A percentile compares a stretch with the other conserved stretches of the same genome.
Evolutionary conservation across 345 rosid genomes (phyloP).

Genomic region (Capsella bursapastoris): DNA sequence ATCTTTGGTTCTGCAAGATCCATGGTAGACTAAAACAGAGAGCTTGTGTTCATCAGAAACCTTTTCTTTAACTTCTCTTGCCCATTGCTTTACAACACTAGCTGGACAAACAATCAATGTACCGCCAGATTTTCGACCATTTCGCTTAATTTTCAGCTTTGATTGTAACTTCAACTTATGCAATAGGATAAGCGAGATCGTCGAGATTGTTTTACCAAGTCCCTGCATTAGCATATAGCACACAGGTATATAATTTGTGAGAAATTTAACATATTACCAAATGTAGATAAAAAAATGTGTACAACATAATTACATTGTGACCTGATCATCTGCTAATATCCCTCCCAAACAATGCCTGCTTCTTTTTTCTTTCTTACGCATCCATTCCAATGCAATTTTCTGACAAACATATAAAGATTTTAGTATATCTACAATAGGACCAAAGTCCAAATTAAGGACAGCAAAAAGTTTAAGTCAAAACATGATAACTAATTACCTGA

Average conservation of each 20-base stretch:
- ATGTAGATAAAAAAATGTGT: not conserved
- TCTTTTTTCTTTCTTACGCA: conserved; percentile 84
- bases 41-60: conserved; percentile 72
- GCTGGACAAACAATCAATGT: conserved; percentile 95
- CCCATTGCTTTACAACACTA: conserved; percentile 90
- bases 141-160: conserved; percentile 47
- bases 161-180: conserved; percentile 63
- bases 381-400: conserved; percentile 97
- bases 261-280: not conserved
- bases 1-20: conserved; percentile 70
- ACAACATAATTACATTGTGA: conserved; percentile 31
- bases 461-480: conserved; percentile 19
- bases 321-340: conserved; percentile 96
- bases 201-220: conserved; percentile 91
- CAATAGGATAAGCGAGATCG: conserved; percentile 80
- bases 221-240: conserved; percentile 57
- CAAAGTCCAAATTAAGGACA: conserved; percentile 12
- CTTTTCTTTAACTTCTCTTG: conserved; percentile 76
- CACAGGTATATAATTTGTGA: not conserved
- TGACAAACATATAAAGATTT: conserved; percentile 41
- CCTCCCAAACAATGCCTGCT: conserved; percentile 80
- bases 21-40: conserved; percentile 74
- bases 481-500: conserved; percentile 64
- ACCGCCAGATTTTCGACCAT: conserved; percentile 61
- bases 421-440: conserved; percentile 13